phyloP scores from a whole-genome alignment of 306 rosid genomes.

The Quercus glauca region DNA sequence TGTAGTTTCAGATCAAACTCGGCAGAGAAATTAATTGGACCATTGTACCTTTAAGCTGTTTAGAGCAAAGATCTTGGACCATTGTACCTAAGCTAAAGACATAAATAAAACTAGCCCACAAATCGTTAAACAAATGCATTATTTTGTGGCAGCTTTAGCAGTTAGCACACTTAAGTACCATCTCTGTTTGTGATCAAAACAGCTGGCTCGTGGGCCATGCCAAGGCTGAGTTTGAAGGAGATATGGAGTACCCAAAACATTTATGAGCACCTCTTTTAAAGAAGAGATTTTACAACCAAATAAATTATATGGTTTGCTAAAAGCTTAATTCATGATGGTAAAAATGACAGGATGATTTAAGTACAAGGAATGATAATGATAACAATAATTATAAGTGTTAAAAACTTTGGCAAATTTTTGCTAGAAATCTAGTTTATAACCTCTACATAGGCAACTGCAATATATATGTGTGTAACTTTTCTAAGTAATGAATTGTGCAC shows the following conservation, averaged over 20 bases:
- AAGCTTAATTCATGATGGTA: no score
- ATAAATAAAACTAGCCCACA: conserved; percentile 48
- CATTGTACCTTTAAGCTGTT: conserved; percentile 25
- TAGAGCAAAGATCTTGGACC: conserved; percentile 29
- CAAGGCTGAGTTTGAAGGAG: background rate
- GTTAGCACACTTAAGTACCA: conserved; percentile 1
- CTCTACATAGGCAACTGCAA: no score
- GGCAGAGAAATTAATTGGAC: conserved; percentile 34
- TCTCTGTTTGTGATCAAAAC: background rate
- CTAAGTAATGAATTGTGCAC: no score
- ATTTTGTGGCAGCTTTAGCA: conserved; percentile 31
- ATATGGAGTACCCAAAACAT: background rate
- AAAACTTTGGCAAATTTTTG: no score
- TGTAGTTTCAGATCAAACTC: conserved; percentile 21
- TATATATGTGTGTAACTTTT: no score
- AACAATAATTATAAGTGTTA: no score
- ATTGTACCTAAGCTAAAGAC: conserved; percentile 20
- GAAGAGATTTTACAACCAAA: no score
- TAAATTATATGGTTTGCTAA: no score
- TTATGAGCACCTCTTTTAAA: no score
- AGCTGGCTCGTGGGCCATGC: background rate
- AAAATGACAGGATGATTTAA: no score
- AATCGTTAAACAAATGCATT: conserved; percentile 24
- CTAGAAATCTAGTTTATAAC: no score
- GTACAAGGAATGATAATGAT: no score